phyloP scores from a whole-genome alignment of 345 rosid species.

The Aquilaria sinensis region DNA sequence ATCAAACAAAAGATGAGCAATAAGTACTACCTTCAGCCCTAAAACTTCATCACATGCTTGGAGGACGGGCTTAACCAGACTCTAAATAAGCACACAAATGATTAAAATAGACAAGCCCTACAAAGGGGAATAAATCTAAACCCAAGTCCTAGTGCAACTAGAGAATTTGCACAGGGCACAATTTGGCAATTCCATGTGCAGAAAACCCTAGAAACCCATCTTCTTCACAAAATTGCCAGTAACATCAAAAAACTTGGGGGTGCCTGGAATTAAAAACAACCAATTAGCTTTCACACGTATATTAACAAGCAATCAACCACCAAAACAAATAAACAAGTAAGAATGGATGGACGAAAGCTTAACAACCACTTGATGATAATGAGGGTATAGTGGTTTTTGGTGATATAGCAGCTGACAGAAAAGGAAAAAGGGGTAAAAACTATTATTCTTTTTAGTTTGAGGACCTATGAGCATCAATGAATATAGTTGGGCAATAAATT shows the following conservation, averaged over 20 bases:
- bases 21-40: too few relatives aligned
- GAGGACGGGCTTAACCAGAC: conserved; percentile 9
- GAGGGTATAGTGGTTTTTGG: too few relatives aligned
- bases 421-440: too few relatives aligned
- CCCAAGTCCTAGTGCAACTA: conserved; percentile 13
- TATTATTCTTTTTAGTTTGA: too few relatives aligned
- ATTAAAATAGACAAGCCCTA: conserved; percentile 17
- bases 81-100: conserved; percentile 9
- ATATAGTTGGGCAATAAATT: too few relatives aligned
- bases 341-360: neutral
- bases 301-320: neutral
- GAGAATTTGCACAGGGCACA: conserved; percentile 9
- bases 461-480: too few relatives aligned
- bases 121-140: conserved; percentile 2
- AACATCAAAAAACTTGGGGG: conserved; percentile 12
- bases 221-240: neutral
- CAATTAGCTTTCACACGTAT: too few relatives aligned
- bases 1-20: conserved; percentile 7
- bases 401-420: too few relatives aligned
- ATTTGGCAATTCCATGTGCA: conserved; percentile 12
- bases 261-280: conserved; percentile 18
- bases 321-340: neutral
- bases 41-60: conserved; percentile 5
- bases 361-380: neutral
- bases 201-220: conserved; percentile 21